Evolutionary conservation across 208 protist genomes (phyloP), one percentile per base, ranked within the genome.

Genomic region (Trichomonas vaginalis): DNA sequence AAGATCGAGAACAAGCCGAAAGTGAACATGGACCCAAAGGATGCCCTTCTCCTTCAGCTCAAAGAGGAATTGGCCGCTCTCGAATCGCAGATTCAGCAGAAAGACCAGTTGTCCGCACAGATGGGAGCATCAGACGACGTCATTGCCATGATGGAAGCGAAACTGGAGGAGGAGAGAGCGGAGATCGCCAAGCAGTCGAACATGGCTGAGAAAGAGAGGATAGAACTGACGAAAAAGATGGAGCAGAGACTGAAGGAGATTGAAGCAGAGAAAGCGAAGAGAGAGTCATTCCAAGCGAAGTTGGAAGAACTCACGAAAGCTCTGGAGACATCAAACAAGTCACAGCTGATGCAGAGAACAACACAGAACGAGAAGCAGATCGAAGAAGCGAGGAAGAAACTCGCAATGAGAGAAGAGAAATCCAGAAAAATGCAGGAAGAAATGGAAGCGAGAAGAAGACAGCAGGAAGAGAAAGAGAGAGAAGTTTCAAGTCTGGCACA

Each of bases 1-100:
- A 96, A 96, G 32, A 96, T 96, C 15, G 9, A 88, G 10, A 96
- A 96, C 39, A 96, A 96, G 45, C 90, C 96, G 10, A 82, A 79
- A 46, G 39, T 49, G 2, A 96, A 96, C 23, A 96, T 82, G 47
- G 87, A 95, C 42, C 35, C 97, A 0, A 98, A 98, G 95, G 98
- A 98, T 96, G 97, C 97, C 0, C 96, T 98, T 51, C 51, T 98
- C 27, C 83, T 97, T 8, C 96, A 98, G 96, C 97, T 97, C 87
- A 97, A 98, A 96, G 96, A 95, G 49, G 48, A 96, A 95, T 97
- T 97, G 14, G 95, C 96, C 47, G 90, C 35, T 17, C 39, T 97
- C 32, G 97, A 97, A 96, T 97, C 98, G 95, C 97, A 97, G 6
- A 97, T 98, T 86, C 83, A 98, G 42, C 87, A 97, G 9, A 96